Conservation (phyloP, 192 early-diverging fungal species). For the Umbelopsis isabellina region DNA sequence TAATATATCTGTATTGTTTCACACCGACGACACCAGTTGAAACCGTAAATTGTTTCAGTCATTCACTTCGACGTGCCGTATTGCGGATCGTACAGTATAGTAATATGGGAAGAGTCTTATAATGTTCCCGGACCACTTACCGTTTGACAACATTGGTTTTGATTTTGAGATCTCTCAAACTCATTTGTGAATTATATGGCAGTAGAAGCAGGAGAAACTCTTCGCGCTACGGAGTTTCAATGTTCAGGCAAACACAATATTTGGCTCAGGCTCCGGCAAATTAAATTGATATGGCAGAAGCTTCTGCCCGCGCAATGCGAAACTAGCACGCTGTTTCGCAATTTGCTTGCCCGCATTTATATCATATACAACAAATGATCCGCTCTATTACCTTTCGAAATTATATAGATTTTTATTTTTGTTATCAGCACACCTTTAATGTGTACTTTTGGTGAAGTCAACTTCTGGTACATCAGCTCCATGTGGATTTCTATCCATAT, state of each 20-base stretch:
- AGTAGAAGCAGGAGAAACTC: not conserved
- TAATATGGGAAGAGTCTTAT: too few relatives aligned
- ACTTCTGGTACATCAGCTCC: not conserved
- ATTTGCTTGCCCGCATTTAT: too few relatives aligned
- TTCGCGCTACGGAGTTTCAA: not conserved
- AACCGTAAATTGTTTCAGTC: too few relatives aligned
- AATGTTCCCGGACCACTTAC: constrained; percentile 38
- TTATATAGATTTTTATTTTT: too few relatives aligned
- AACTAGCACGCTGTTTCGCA: not conserved
- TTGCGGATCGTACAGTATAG: too few relatives aligned
- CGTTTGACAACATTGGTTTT: constrained; percentile 64
- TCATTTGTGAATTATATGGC: constrained; percentile 35
- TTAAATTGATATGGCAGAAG: not conserved
- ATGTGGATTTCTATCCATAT: constrained; percentile 56
- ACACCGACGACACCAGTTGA: too few relatives aligned
- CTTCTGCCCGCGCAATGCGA: not conserved
- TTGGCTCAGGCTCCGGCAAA: too few relatives aligned
- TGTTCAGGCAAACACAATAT: not conserved
- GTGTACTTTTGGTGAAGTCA: constrained; percentile 25
- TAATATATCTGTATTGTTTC: constrained; percentile 42
- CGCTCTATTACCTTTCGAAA: too few relatives aligned
- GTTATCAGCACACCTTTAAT: not conserved
- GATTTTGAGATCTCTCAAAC: constrained; percentile 58
- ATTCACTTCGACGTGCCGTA: too few relatives aligned
- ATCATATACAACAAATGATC: too few relatives aligned